phyloP scores from a whole-genome alignment of 495 filamentous ascomycete species.

The Cladorrhinum samala region DNA sequence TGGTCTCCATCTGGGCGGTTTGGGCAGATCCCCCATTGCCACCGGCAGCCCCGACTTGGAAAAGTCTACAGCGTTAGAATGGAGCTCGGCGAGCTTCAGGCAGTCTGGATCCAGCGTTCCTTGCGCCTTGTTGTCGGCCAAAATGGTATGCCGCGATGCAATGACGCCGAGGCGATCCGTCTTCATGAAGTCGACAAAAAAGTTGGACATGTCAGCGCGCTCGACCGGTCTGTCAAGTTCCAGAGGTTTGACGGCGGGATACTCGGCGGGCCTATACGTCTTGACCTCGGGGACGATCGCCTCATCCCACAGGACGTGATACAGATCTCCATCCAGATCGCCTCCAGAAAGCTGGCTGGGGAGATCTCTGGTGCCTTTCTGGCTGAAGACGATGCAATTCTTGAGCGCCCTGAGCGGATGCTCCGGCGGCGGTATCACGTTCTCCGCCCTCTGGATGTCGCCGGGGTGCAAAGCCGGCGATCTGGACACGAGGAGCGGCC shows the following conservation, averaged over 20 bases:
- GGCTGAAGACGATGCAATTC: slow-evolving; percentile 76
- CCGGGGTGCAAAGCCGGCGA: slow-evolving; percentile 74
- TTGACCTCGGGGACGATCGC: slow-evolving; percentile 30
- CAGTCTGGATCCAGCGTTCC: slow-evolving; percentile 58
- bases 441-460: slow-evolving; percentile 61
- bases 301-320: slow-evolving; percentile 65
- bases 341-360: slow-evolving; percentile 73
- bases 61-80: slow-evolving; percentile 76
- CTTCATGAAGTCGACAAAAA: slow-evolving; percentile 77
- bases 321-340: slow-evolving; percentile 77
- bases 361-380: slow-evolving; percentile 61
- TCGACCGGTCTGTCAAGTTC: slow-evolving; percentile 52
- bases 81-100: slow-evolving; percentile 57
- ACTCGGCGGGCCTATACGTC: slow-evolving; percentile 56
- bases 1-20: slow-evolving; percentile 21
- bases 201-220: slow-evolving; percentile 60
- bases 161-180: slow-evolving; percentile 68
- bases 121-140: slow-evolving; percentile 53
- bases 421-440: slow-evolving; percentile 44
- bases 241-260: slow-evolving; percentile 49
- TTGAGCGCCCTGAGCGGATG: slow-evolving; percentile 54
- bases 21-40: slow-evolving; percentile 28
- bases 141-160: slow-evolving; percentile 56
- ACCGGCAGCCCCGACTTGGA: slow-evolving; percentile 73
- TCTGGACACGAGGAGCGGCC: slow-evolving; percentile 53